These are phyloP conservation scores for Thalassiosira ordinaria DNA, from an alignment of 352 stramenopile genomes.

Conservation along the genomic window DNA sequence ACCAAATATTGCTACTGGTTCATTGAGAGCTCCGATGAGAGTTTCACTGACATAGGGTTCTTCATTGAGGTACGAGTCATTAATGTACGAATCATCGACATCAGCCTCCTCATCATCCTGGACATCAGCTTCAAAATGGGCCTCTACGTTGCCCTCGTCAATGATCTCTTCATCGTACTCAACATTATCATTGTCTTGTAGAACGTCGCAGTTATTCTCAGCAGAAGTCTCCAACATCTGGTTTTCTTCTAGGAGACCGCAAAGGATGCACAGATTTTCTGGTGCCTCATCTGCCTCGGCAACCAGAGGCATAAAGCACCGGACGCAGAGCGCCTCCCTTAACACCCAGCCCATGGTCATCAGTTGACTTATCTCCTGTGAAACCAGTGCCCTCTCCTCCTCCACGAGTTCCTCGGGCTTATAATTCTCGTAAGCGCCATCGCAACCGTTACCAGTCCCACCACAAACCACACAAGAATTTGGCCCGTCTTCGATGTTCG, in stretches of 20 bases:
- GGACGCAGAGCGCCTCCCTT: constrained; percentile 27
- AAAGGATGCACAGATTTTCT: constrained; percentile 47
- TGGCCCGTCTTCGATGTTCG: constrained; percentile 1
- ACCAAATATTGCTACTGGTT: constrained; percentile 10
- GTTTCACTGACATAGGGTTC: neutral
- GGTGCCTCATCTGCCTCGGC: constrained; percentile 5
- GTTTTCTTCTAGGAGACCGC: constrained; percentile 18
- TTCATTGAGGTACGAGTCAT: too few species aligned
- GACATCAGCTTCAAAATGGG: neutral
- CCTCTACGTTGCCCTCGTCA: too few species aligned
- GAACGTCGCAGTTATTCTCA: too few species aligned
- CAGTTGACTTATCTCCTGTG: constrained; percentile 33
- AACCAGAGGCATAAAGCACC: constrained; percentile 42
- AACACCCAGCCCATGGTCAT: constrained; percentile 38
- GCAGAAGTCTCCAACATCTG: too few species aligned
- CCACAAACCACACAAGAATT: constrained; percentile 41
- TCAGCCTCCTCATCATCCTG: too few species aligned
- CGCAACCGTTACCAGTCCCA: constrained; percentile 22
- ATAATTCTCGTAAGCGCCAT: constrained; percentile 29
- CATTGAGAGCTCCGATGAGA: neutral
- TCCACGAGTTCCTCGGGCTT: constrained; percentile 25
- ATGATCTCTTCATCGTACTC: too few species aligned
- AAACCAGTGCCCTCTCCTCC: constrained; percentile 30
- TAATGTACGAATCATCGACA: constrained; percentile 7
- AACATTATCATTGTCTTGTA: too few species aligned